Conservation (phyloP, 2,329 filamentous ascomycete species). For the Pleoardoris graminearum region DNA sequence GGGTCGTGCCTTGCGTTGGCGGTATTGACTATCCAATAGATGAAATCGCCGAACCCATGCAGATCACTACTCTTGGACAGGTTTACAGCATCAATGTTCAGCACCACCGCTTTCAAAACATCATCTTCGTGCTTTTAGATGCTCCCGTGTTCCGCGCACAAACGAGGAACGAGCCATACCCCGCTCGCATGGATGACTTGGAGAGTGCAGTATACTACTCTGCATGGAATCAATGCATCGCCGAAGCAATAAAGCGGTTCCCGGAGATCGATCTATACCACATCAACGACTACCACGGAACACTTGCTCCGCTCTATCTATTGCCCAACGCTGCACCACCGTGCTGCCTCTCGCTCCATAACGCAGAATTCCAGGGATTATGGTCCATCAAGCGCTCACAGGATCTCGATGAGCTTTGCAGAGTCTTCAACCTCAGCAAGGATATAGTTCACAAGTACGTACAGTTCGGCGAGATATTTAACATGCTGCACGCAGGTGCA, state of each 20-base stretch:
- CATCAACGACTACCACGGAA: conserved; percentile 67
- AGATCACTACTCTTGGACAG: conserved; percentile 63
- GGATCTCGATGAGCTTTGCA: conserved; percentile 65
- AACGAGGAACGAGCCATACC: conserved; percentile 65
- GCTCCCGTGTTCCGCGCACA: conserved; percentile 69
- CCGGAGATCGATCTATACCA: conserved; percentile 64
- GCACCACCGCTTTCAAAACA: conserved; percentile 66
- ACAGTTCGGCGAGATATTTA: conserved; percentile 71
- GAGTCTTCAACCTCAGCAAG: conserved; percentile 64
- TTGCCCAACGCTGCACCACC: conserved; percentile 66
- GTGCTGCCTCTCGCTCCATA: conserved; percentile 66
- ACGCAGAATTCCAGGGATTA: conserved; percentile 70
- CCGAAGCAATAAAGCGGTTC: conserved; percentile 65
- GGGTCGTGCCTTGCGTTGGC: conserved; percentile 58
- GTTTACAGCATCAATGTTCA: conserved; percentile 66
- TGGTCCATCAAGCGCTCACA: conserved; percentile 68
- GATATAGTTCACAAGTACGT: conserved; percentile 64
- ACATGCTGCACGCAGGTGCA: conserved; percentile 67
- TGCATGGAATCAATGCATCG: conserved; percentile 72
- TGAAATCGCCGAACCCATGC: conserved; percentile 62
- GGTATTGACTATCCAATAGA: conserved; percentile 67
- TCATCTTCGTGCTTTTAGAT: conserved; percentile 69
- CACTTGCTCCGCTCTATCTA: conserved; percentile 65
- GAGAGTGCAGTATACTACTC: conserved; percentile 70
- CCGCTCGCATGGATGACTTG: conserved; percentile 69